phyloP scores from a whole-genome alignment of 2,329 filamentous ascomycete species.

The Trichoderma guizhouense region DNA sequence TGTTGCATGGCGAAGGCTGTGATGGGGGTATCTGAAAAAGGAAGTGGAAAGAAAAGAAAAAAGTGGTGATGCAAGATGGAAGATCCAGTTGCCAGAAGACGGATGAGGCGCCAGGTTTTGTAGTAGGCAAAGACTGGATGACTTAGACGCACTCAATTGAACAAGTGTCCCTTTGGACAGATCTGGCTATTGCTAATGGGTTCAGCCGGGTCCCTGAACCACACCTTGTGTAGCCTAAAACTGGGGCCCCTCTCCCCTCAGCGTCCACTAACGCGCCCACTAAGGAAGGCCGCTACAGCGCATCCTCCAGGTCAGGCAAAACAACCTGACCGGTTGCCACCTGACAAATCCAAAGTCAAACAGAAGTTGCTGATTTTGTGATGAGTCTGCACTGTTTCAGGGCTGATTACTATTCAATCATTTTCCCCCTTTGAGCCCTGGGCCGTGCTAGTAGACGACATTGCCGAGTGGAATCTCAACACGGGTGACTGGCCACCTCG shows the following conservation, averaged over 20 bases:
- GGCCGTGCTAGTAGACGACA: not conserved
- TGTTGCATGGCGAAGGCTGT: constrained; percentile 43
- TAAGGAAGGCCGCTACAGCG: constrained; percentile 5
- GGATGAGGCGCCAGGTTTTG: constrained; percentile 34
- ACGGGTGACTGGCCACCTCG: not conserved
- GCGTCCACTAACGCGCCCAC: constrained; percentile 11
- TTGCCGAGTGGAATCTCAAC: not conserved
- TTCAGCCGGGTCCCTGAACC: constrained; percentile 3
- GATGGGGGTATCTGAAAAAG: constrained; percentile 10
- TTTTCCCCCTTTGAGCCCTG: not conserved
- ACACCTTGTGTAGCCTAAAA: constrained; percentile 14
- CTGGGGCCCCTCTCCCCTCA: constrained; percentile 6
- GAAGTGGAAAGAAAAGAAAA: not conserved
- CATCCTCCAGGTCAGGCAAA: not conserved
- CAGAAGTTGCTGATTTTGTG: not conserved
- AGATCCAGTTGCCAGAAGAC: constrained; percentile 24
- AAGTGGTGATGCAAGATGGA: constrained; percentile 22
- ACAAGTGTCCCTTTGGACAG: constrained; percentile 42
- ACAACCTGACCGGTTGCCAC: constrained; percentile 1
- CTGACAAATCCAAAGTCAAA: constrained; percentile 5
- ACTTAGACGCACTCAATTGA: constrained; percentile 35
- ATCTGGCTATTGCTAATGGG: constrained; percentile 11
- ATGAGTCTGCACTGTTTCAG: not conserved
- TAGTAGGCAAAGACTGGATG: constrained; percentile 25
- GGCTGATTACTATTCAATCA: not conserved